Evolutionary conservation across 2,329 filamentous ascomycete genomes (phyloP).

Genomic region (Sphaerostilbella broomeana): DNA sequence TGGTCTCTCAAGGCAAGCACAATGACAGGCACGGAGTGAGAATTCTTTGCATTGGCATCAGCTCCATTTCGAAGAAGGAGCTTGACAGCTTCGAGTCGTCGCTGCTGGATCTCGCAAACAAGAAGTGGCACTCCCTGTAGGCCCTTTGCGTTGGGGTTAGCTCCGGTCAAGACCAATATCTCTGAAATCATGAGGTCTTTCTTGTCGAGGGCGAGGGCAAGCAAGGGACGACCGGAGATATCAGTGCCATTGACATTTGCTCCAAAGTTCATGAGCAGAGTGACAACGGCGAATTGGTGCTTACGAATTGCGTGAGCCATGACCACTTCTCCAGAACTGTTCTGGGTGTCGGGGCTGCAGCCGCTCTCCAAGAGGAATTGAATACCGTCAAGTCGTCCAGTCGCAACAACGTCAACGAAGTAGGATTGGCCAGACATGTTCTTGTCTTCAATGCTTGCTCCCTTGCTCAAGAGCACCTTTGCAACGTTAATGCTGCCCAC

Average conservation of each 20-base stretch:
- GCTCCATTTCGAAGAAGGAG: constrained; percentile 30
- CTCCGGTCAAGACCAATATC: constrained; percentile 30
- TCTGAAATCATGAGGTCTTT: constrained; percentile 25
- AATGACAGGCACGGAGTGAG: constrained; percentile 26
- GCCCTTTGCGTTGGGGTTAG: constrained; percentile 24
- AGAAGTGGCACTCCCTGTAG: constrained; percentile 28
- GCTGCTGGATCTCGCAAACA: constrained; percentile 26
- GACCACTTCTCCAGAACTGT: constrained; percentile 21
- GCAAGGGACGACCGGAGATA: constrained; percentile 24
- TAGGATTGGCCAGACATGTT: constrained; percentile 25
- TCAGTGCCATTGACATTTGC: constrained; percentile 28
- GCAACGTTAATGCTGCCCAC: constrained; percentile 24
- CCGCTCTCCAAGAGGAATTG: constrained; percentile 26
- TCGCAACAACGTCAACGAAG: constrained; percentile 24
- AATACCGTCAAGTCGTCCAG: constrained; percentile 22
- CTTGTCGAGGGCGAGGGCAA: constrained; percentile 24
- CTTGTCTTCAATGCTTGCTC: constrained; percentile 25
- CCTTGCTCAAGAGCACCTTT: constrained; percentile 23
- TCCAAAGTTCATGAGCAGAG: constrained; percentile 28
- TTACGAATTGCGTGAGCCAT: constrained; percentile 25
- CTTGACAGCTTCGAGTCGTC: constrained; percentile 26
- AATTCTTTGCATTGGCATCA: constrained; percentile 26
- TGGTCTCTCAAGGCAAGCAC: constrained; percentile 24
- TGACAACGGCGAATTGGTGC: constrained; percentile 21
- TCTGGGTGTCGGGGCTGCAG: constrained; percentile 23